phyloP scores from a whole-genome alignment of 805 yeast genomes.

The Ogataea chonburiensis region DNA sequence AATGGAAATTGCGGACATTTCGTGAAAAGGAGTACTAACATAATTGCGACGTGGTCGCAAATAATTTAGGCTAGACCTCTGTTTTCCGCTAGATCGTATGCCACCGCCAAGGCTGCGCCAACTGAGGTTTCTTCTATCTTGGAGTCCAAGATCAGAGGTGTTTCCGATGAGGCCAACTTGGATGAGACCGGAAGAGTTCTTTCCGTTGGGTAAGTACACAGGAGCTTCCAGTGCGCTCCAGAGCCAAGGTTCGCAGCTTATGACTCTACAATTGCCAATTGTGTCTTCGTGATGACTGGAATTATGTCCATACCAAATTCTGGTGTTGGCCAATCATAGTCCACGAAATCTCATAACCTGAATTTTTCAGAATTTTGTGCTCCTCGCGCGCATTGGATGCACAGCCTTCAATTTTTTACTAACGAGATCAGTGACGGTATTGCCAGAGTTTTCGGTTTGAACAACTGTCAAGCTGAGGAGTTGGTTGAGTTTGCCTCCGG shows the following conservation, averaged over 20 bases:
- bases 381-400: slow-evolving; percentile 3
- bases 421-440: slow-evolving; percentile 88
- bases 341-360: slow-evolving; percentile 31
- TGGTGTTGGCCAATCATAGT: slow-evolving; percentile 26
- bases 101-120: slow-evolving; percentile 97
- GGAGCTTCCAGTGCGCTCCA: too few relatives aligned
- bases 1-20: slow-evolving; percentile 1
- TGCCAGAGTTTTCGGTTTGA: slow-evolving; percentile 99
- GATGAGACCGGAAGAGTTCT: slow-evolving; percentile 99
- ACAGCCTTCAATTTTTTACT: slow-evolving; percentile 32
- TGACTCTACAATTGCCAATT: background rate
- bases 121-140: slow-evolving; percentile 98
- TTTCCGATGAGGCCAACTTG: slow-evolving; percentile 93
- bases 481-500: slow-evolving; percentile 99
- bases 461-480: slow-evolving; percentile 99
- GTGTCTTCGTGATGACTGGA: slow-evolving; percentile 2
- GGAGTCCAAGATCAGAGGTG: slow-evolving; percentile 99
- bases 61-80: slow-evolving; percentile 65
- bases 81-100: slow-evolving; percentile 71
- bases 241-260: too few relatives aligned
- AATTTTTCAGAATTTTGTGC: slow-evolving; percentile 3
- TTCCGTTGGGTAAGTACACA: slow-evolving; percentile 80
- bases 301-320: slow-evolving; percentile 3
- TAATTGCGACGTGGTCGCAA: slow-evolving; percentile 12
- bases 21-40: slow-evolving; percentile 17